Evolutionary conservation across 305 asterid genomes (phyloP).

Genomic region (Fraxinus sp.): DNA sequence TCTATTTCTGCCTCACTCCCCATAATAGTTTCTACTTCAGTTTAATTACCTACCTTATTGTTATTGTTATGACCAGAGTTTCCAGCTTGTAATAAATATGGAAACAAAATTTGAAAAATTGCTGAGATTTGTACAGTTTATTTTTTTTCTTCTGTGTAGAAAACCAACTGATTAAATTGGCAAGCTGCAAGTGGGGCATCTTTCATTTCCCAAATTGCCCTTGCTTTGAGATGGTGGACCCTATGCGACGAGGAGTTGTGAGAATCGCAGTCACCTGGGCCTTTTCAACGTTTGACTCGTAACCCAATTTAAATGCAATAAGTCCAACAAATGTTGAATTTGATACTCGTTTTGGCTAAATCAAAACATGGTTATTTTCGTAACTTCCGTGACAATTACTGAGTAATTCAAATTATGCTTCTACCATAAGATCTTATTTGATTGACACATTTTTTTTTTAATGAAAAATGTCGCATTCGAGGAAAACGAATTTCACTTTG

Average conservation of each 20-base stretch:
- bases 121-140: not conserved
- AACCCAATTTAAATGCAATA: not conserved
- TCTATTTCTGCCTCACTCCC: not conserved
- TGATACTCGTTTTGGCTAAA: not conserved
- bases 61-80: not conserved
- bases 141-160: too few species aligned
- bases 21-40: not conserved
- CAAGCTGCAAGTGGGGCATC: not conserved
- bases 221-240: not conserved
- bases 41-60: not conserved
- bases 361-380: not conserved
- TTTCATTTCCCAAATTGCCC: slow-evolving; percentile 1
- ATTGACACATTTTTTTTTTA: too few species aligned
- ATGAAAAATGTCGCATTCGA: too few species aligned
- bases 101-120: not conserved
- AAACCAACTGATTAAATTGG: not conserved
- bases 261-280: not conserved
- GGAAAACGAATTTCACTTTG: too few species aligned
- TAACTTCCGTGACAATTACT: not conserved
- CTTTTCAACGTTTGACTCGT: not conserved
- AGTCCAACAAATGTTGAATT: not conserved
- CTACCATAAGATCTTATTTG: not conserved
- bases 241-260: not conserved
- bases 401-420: not conserved
- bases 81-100: not conserved